Conservation (phyloP, 192 early-diverging fungal species). For the Coemansia biformis region DNA sequence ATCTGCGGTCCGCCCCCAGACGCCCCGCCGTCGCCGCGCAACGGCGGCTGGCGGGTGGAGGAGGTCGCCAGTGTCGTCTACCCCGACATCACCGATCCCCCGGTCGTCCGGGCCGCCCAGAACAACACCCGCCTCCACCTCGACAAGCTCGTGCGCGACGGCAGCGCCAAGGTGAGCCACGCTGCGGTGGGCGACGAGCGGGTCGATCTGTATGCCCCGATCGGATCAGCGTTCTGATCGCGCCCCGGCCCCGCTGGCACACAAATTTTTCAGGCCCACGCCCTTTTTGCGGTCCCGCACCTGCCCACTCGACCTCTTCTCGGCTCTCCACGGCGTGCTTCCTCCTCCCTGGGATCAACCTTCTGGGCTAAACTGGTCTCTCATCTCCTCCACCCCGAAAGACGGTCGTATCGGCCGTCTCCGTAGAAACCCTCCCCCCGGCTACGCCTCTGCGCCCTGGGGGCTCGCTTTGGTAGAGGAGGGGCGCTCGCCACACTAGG, state of each 20-base stretch:
- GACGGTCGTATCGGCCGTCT: too few species aligned
- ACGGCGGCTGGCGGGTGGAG: conserved; percentile 17
- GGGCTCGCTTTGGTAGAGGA: too few species aligned
- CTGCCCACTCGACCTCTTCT: not conserved
- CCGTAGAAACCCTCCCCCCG: too few species aligned
- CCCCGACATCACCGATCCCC: conserved; percentile 27
- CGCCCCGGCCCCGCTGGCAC: not conserved
- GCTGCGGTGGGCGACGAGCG: too few species aligned
- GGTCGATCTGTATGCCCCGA: conserved; percentile 16
- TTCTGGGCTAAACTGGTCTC: not conserved
- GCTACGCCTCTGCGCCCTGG: too few species aligned
- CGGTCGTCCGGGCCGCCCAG: conserved; percentile 25
- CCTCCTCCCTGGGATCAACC: too few species aligned
- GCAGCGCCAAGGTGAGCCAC: conserved; percentile 2
- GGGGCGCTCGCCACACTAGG: too few species aligned
- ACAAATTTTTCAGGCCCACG: conserved; percentile 10
- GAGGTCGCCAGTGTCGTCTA: conserved; percentile 33
- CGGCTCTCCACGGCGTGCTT: too few species aligned
- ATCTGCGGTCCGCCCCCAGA: conserved; percentile 11
- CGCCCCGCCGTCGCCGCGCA: conserved; percentile 2
- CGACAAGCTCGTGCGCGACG: conserved; percentile 21
- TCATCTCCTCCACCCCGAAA: not conserved
- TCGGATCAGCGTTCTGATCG: conserved; percentile 15
- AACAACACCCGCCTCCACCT: conserved; percentile 36
- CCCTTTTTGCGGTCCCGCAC: conserved; percentile 2